Evolutionary conservation across 306 rosid genomes (phyloP).

Genomic region (Cucurbita pepo): DNA sequence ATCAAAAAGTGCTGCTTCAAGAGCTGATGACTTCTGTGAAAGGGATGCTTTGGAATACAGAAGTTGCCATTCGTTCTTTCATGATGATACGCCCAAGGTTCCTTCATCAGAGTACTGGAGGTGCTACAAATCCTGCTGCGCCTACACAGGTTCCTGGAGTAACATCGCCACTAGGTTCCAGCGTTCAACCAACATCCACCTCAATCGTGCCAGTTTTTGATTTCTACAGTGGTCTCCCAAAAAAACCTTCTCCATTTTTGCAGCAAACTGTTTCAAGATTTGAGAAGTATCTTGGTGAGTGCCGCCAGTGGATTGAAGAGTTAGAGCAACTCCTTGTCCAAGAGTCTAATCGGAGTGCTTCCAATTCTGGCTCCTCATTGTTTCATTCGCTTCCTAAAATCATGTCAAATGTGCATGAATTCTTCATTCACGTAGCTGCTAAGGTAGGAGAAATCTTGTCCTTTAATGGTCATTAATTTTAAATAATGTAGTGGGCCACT

Average conservation of each 20-base stretch:
- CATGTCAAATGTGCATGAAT: constrained; percentile 87
- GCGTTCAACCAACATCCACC: constrained; percentile 43
- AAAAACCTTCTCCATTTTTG: constrained; percentile 83
- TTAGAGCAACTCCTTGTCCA: constrained; percentile 76
- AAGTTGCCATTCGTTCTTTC: constrained; percentile 90
- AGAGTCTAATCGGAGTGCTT: constrained; percentile 44
- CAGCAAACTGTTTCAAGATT: constrained; percentile 76
- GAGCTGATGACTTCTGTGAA: constrained; percentile 63
- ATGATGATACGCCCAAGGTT: constrained; percentile 82
- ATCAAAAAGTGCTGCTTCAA: constrained; percentile 56
- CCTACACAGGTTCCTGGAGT: constrained; percentile 56
- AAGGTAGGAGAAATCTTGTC: constrained; percentile 39
- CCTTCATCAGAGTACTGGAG: constrained; percentile 55
- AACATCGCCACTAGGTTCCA: constrained; percentile 21
- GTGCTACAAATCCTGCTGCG: constrained; percentile 51
- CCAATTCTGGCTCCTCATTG: constrained; percentile 50
- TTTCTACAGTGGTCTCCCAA: constrained; percentile 85
- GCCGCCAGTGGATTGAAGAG: constrained; percentile 90
- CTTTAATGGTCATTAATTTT: not conserved
- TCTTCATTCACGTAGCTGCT: constrained; percentile 91
- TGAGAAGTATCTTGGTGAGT: constrained; percentile 69
- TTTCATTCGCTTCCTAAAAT: constrained; percentile 88
- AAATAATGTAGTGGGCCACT: not conserved
- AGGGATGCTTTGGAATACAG: constrained; percentile 75
- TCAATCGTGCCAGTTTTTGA: constrained; percentile 78